Evolutionary conservation across 805 yeast species (phyloP), one percentile per base, ranked within the genome.

Genomic region (Candida multigemmis): DNA sequence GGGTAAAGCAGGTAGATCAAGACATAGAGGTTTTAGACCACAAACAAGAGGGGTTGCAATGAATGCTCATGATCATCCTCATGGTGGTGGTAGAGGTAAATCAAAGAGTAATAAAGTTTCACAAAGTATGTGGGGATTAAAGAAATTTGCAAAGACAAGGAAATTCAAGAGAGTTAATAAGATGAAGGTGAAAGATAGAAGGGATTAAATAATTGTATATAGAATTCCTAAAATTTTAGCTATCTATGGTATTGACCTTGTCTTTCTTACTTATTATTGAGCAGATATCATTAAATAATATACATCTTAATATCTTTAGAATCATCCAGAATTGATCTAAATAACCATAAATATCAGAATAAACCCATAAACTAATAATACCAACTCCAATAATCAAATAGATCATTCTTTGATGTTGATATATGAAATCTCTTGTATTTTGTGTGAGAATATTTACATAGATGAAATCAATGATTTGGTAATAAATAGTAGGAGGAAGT

Each of bases 41-140:
- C 74, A 78, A 27, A 96, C 87, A 21, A 80, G 98, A 66, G 98
- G 98, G 72, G 83, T 85, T 43, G 97, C 98, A 26, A 85, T 84
- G 95, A 91, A 91, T 61, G 91, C 91, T 38, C 74, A 77, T 51
- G 96, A 91, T 58, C 98, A 91, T 65, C 98, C 98, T 39, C 87
- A 85, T 48, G 98, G 98, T 68, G 98, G 98, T 78, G 98, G 98
- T 63, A 78, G 98, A 71, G 98, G 98, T 74, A 91, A 91, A 59
- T 82, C 94, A 35, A 91, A 91, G 76, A 84, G 95, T 38, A 87
- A 89, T 60, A 89, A 85, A 64, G 70, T 81, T 33, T 83, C 97
- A 12, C 84, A 81, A 66, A 82, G 95, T 30, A 93, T 93, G 53
- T 89, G 97, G 96, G 98, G 98, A 46, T 78, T 77, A 34, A 89